Base-by-base conservation (phyloP, 139 green algal genomes). In the Mychonastes homosphaera region DNA sequence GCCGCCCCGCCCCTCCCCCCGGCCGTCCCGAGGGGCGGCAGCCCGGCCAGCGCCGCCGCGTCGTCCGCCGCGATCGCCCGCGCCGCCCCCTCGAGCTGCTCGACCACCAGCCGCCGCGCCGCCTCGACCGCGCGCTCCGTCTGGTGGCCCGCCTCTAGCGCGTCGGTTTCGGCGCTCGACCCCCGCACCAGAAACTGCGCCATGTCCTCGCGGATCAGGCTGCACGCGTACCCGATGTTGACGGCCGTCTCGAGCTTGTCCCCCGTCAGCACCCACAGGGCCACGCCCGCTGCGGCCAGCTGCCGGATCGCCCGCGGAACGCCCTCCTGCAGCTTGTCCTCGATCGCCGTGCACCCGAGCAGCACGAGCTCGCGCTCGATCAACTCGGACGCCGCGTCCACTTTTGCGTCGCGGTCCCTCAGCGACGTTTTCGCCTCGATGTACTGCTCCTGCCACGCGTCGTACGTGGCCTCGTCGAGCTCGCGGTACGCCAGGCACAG, bases 241-340 rank as follows among this genome's bases (percentile, higher is more conserved):
- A 95, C 87, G 49, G 87, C 87, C 0, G 87, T 95, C 77, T 95
- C 87, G 57, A 77, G 58, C 65, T 85, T 85, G 71, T 88, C 67
- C 2, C 86, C 86, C 0, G 87, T 95, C 30, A 95, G 86, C 67
- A 95, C 88, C 86, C 87, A 95, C 30, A 95, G 78, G 50, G 84
- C 83, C 53, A 98, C 95, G 68, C 83, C 83, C 1, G 82, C 92
- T 16, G 80, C 44, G 27, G 83, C 74, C 60, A 99, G 73, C 32
- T 78, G 79, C 53, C 81, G 74, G 59, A 99, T 97, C 63, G 78
- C 86, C 36, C 79, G 53, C 13, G 92, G 92, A 57, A 99, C 92
- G 12, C 92, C 92, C 28, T 94, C 85, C 74, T 94, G 85, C 55
- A 98, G 84, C 80, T 98, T 97, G 77, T 98, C 92, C 75, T 98